A percentile compares a stretch with the other conserved stretches of the same genome.
phyloP scores from a whole-genome alignment of 768 basidiomycete species.

The Kwoniella botswanensis region DNA sequence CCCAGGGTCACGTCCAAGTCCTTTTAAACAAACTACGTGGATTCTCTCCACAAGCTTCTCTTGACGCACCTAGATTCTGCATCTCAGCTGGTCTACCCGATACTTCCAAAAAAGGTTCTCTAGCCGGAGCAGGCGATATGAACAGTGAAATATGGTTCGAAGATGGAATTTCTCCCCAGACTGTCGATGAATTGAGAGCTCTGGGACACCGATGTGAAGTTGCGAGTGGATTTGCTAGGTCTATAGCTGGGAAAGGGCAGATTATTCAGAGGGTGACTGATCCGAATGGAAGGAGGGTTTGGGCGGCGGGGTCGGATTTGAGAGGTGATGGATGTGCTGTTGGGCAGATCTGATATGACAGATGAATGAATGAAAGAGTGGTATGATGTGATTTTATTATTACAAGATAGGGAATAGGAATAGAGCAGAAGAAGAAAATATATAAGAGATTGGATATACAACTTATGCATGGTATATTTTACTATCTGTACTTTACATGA shows the following conservation, averaged over 20 bases:
- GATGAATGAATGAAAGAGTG: not conserved
- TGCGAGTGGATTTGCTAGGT: conserved; percentile 67
- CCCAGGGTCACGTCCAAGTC: conserved; percentile 96
- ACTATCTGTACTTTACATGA: too few relatives aligned
- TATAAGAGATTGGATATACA: conserved; percentile 7
- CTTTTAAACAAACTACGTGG: conserved; percentile 87
- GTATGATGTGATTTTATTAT: not conserved
- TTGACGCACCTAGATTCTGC: conserved; percentile 95
- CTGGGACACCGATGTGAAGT: conserved; percentile 86
- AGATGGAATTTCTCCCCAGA: conserved; percentile 72
- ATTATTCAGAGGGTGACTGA: conserved; percentile 78
- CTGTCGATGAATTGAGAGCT: conserved; percentile 69
- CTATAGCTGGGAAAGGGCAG: conserved; percentile 60
- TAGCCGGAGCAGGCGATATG: conserved; percentile 65
- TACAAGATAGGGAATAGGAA: not conserved
- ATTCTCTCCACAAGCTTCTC: conserved; percentile 81
- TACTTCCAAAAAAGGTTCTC: conserved; percentile 61
- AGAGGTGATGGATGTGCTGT: conserved; percentile 87
- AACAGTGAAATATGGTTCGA: conserved; percentile 90
- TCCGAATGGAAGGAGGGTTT: conserved; percentile 72
- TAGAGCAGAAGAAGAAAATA: not conserved
- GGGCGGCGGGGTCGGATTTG: conserved; percentile 93
- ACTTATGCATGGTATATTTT: conserved; percentile 8
- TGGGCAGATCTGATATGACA: conserved; percentile 70
- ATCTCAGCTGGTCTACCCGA: conserved; percentile 84